Evolutionary conservation across 1,284 basidiomycete genomes (phyloP).

Genomic region (Puccinia brachypodii): DNA sequence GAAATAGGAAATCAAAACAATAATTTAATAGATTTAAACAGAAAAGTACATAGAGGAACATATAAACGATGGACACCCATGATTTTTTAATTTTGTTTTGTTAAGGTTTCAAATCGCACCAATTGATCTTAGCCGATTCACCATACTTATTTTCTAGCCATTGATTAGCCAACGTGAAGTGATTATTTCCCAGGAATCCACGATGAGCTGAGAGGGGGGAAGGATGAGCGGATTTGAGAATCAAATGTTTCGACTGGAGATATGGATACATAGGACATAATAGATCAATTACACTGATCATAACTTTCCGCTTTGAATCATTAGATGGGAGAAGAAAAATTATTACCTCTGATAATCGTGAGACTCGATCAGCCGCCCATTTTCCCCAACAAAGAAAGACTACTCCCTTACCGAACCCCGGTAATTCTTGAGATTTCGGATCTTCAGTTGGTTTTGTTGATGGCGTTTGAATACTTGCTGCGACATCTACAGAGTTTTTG

Average conservation of each 20-base stretch:
- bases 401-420: slow-evolving; percentile 53
- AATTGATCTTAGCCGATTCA: slow-evolving; percentile 54
- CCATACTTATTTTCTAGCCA: slow-evolving; percentile 56
- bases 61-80: too few relatives aligned
- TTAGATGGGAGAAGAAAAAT: slow-evolving; percentile 13
- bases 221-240: slow-evolving; percentile 56
- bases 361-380: slow-evolving; percentile 56
- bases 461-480: neutral
- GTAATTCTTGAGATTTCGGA: neutral
- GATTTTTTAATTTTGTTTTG: too few relatives aligned
- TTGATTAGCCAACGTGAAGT: slow-evolving; percentile 57
- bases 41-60: too few relatives aligned
- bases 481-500: neutral
- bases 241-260: slow-evolving; percentile 53
- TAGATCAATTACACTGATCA: neutral
- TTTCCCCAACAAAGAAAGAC: slow-evolving; percentile 57
- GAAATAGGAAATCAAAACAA: too few relatives aligned
- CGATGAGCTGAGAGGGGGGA: slow-evolving; percentile 57
- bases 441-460: neutral
- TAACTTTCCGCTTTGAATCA: neutral
- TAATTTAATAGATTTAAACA: too few relatives aligned
- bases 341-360: slow-evolving; percentile 52
- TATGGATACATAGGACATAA: neutral
- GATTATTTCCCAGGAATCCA: slow-evolving; percentile 57
- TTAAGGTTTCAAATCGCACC: slow-evolving; percentile 49